Evolutionary conservation across 2,329 filamentous ascomycete species (phyloP), one percentile per base, ranked within the genome.

Genomic region (Stagonosporopsis rhizophila): DNA sequence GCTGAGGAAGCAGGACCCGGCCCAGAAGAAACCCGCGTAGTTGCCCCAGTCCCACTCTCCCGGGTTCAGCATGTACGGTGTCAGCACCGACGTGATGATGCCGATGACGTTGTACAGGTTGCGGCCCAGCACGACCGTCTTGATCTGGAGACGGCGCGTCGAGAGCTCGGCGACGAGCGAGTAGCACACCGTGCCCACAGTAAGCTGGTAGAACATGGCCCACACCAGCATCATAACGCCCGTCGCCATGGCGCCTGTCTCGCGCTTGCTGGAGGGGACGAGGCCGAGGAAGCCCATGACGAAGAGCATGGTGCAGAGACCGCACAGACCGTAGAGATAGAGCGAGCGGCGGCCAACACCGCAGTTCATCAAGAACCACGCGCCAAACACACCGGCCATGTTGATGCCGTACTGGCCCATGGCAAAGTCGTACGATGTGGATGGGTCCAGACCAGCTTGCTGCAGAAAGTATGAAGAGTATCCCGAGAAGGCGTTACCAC

Each of bases 41-140:
- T 95, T 95, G 58, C 86, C 83, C 92, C 92, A 96, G 76, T 96
- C 81, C 92, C 93, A 96, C 0, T 87, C 89, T 1, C 81, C 83
- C 0, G 92, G 91, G 78, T 96, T 96, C 38, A 96, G 83, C 92
- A 96, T 96, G 78, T 96, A 96, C 0, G 92, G 92, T 0, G 91
- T 96, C 37, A 96, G 77, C 4, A 96, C 89, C 46, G 87, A 88
- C 71, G 87, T 91, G 67, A 96, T 78, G 64, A 97, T 96, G 61
- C 85, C 89, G 39, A 93, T 89, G 46, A 96, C 80, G 69, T 95
- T 93, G 81, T 80, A 82, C 12, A 92, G 79, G 65, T 91, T 90
- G 52, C 92, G 89, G 1, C 90, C 92, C 2, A 96, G 83, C 1
- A 95, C 92, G 20, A 96, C 89, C 0, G 93, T 96, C 81, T 96